These are phyloP conservation scores for Pezicula neosporulosa DNA, from an alignment of 2,329 filamentous ascomycete species.

Conservation along the genomic window DNA sequence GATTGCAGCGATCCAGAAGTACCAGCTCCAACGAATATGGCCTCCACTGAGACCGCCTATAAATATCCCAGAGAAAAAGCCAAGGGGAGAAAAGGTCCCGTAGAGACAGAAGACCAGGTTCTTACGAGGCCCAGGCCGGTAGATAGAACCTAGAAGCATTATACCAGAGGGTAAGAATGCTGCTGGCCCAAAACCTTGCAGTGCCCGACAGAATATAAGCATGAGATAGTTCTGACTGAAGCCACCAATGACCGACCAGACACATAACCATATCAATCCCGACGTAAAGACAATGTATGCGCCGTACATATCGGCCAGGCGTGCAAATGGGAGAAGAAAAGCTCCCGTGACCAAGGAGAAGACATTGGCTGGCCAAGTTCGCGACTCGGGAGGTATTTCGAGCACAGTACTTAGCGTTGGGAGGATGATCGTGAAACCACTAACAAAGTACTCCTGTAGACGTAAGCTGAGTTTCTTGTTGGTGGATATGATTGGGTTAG, in stretches of 20 bases:
- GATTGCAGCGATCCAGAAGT: no score
- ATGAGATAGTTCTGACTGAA: constrained; percentile 66
- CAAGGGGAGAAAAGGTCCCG: constrained; percentile 49
- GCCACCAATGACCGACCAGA: constrained; percentile 69
- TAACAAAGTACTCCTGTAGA: constrained; percentile 8
- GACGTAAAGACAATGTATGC: constrained; percentile 56
- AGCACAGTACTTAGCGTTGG: background rate
- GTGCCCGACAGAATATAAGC: constrained; percentile 69
- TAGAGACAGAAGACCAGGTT: constrained; percentile 60
- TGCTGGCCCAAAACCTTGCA: constrained; percentile 71
- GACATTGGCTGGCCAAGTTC: constrained; percentile 2
- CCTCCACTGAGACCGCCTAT: no score
- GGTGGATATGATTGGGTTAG: background rate
- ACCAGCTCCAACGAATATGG: no score
- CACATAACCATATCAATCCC: constrained; percentile 59
- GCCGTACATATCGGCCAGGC: constrained; percentile 60
- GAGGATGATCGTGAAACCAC: constrained; percentile 5
- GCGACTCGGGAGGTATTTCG: constrained; percentile 1
- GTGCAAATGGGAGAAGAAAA: constrained; percentile 47
- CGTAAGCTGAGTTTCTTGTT: background rate
- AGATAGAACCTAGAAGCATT: constrained; percentile 61
- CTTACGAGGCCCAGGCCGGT: constrained; percentile 65
- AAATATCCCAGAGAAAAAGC: constrained; percentile 48
- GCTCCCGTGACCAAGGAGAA: constrained; percentile 1
- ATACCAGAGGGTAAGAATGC: constrained; percentile 68